phyloP scores from a whole-genome alignment of 306 rosid genomes.

The Hylodesmum podocarpum region DNA sequence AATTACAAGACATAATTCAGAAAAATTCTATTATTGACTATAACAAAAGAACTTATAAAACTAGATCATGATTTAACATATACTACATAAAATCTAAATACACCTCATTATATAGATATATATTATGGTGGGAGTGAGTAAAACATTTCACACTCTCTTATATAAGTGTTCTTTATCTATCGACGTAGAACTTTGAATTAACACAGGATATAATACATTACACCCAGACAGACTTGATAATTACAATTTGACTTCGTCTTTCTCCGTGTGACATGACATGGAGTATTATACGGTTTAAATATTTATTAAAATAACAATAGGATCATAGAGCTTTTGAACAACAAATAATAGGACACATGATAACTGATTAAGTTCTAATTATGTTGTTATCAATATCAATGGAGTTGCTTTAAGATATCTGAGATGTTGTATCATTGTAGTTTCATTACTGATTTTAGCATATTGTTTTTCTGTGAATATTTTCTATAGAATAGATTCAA shows the following conservation, averaged over 20 bases:
- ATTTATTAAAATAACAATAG: background rate
- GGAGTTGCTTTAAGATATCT: background rate
- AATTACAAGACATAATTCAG: no score
- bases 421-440: constrained; percentile 9
- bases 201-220: no score
- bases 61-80: no score
- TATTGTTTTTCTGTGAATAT: background rate
- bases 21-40: no score
- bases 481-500: constrained; percentile 4
- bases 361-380: background rate
- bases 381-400: background rate
- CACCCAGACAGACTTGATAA: no score
- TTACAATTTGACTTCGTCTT: background rate
- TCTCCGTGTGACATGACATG: background rate
- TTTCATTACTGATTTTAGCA: constrained; percentile 2
- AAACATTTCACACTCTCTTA: no score
- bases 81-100: no score
- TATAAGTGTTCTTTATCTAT: no score
- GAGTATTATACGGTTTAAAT: background rate
- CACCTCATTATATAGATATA: no score
- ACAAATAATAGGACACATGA: background rate
- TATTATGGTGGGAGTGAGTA: no score
- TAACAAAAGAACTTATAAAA: no score
- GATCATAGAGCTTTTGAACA: background rate
- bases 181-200: no score